Conservation (phyloP, 202 grass and related monocot genomes). For the Schoenoplectus triqueter region DNA sequence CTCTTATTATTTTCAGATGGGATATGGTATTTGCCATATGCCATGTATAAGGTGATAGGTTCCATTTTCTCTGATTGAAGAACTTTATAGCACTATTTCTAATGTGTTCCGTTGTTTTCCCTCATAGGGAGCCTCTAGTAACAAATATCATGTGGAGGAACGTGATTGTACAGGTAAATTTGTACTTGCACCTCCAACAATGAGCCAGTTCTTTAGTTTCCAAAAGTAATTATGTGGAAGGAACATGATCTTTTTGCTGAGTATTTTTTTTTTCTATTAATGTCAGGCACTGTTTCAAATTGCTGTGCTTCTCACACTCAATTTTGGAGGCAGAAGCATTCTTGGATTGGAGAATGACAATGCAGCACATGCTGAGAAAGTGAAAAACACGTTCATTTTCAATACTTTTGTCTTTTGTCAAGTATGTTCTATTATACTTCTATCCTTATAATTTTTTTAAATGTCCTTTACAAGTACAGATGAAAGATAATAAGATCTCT, state of each 20-base stretch:
- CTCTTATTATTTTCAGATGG: background rate
- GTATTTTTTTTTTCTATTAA: slow-evolving; percentile 17
- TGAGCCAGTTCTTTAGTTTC: slow-evolving; percentile 5
- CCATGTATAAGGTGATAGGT: too few species aligned
- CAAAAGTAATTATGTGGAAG: background rate
- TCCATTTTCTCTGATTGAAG: background rate
- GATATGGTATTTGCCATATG: slow-evolving; percentile 13
- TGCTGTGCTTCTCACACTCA: slow-evolving; percentile 73
- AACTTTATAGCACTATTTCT: background rate
- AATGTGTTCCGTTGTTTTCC: slow-evolving; percentile 17
- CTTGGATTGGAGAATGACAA: slow-evolving; percentile 65
- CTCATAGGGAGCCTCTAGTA: slow-evolving; percentile 79
- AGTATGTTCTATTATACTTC: slow-evolving; percentile 53
- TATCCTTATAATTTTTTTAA: background rate
- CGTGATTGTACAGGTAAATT: slow-evolving; percentile 76
- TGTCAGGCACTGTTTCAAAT: slow-evolving; percentile 88
- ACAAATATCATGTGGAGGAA: slow-evolving; percentile 99
- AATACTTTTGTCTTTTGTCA: slow-evolving; percentile 97
- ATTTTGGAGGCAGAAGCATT: slow-evolving; percentile 72
- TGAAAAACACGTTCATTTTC: slow-evolving; percentile 96
- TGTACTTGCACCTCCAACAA: background rate
- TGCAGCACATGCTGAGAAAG: slow-evolving; percentile 68
- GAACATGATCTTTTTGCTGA: slow-evolving; percentile 17
- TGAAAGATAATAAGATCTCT: background rate
- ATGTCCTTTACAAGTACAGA: background rate